phyloP scores from a whole-genome alignment of 2,329 filamentous ascomycete species.

The Colletotrichum tanaceti region DNA sequence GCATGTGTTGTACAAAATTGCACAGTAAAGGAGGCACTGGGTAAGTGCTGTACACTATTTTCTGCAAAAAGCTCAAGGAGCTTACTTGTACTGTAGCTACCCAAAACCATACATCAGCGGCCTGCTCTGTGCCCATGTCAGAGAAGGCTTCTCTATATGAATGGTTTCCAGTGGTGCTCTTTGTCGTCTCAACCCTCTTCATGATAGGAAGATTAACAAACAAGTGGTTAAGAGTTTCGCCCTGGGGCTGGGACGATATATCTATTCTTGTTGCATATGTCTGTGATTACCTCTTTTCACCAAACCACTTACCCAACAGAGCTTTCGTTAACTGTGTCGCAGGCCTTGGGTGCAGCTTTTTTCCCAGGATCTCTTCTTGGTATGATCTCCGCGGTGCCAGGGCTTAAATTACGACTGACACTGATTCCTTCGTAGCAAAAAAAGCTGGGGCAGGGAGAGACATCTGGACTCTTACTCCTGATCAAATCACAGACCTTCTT shows the following conservation, averaged over 20 bases:
- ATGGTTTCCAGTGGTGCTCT: background rate
- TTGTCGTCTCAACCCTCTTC: background rate
- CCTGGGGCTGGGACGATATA: conserved; percentile 21
- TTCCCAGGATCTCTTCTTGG: background rate
- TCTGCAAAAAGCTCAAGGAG: background rate
- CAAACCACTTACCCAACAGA: too few relatives aligned
- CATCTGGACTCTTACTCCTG: conserved; percentile 8
- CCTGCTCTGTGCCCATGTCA: background rate
- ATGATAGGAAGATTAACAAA: background rate
- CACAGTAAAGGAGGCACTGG: conserved; percentile 47
- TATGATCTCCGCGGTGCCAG: background rate
- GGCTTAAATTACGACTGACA: background rate
- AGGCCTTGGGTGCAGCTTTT: background rate
- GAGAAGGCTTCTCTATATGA: background rate
- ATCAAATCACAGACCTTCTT: conserved; percentile 4
- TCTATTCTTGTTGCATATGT: conserved; percentile 10
- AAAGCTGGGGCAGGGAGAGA: background rate
- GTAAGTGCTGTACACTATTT: conserved; percentile 42
- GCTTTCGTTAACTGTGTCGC: too few relatives aligned
- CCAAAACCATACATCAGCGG: background rate
- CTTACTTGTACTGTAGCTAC: background rate
- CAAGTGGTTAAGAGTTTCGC: background rate
- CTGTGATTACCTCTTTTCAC: too few relatives aligned
- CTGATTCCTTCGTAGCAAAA: background rate
- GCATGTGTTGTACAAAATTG: conserved; percentile 38